These are phyloP conservation scores for Alternaria tenuissima DNA, from an alignment of 2,329 filamentous ascomycete genomes.

Conservation along the genomic window DNA sequence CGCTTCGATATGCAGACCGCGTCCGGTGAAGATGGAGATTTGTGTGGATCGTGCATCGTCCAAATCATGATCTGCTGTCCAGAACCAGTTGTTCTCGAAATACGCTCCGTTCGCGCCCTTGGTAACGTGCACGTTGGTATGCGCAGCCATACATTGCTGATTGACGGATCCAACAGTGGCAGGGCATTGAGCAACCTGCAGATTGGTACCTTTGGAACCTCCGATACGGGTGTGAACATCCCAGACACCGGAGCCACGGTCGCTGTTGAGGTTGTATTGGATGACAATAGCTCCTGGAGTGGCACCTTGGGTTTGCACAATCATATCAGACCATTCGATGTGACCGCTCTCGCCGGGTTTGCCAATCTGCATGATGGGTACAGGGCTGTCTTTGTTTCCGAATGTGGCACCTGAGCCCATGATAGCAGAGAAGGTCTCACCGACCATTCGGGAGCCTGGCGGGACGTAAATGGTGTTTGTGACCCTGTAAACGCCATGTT, in stretches of 20 bases:
- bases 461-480: conserved; percentile 66
- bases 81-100: conserved; percentile 91
- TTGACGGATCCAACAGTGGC: conserved; percentile 67
- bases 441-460: conserved; percentile 80
- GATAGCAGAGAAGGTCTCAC: conserved; percentile 85
- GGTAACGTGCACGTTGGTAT: conserved; percentile 62
- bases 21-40: conserved; percentile 85
- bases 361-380: conserved; percentile 73
- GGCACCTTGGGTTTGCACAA: conserved; percentile 75
- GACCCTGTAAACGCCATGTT: conserved; percentile 66
- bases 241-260: conserved; percentile 72
- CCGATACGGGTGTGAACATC: conserved; percentile 89
- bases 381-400: conserved; percentile 62
- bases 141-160: conserved; percentile 74
- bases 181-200: conserved; percentile 79
- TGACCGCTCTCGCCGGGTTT: conserved; percentile 69
- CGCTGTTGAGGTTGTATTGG: conserved; percentile 71
- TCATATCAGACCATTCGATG: conserved; percentile 77
- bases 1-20: conserved; percentile 78
- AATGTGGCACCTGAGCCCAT: conserved; percentile 73
- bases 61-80: conserved; percentile 89
- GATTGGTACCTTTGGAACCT: conserved; percentile 77
- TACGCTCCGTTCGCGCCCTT: conserved; percentile 68
- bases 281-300: conserved; percentile 75
- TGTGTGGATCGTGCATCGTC: conserved; percentile 77